Evolutionary conservation across 2,329 filamentous ascomycete species (phyloP).

Genomic region (Penicillium sp.): DNA sequence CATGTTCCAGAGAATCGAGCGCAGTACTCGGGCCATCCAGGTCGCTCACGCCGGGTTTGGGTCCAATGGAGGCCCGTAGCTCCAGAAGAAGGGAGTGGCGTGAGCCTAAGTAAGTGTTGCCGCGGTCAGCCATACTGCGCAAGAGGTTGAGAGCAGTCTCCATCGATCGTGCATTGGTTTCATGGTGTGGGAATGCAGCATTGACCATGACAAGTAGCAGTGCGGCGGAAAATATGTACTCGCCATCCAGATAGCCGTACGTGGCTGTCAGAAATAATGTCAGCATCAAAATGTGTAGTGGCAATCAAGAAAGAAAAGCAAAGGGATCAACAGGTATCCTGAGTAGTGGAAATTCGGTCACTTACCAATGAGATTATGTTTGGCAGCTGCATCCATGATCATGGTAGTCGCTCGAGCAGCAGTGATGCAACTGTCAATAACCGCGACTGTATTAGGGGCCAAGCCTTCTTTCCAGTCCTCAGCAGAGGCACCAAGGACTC

Average conservation of each 20-base stretch:
- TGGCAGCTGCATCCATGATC: conserved; percentile 55
- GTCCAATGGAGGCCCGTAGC: conserved; percentile 36
- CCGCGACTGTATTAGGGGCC: conserved; percentile 52
- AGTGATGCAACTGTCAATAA: conserved; percentile 59
- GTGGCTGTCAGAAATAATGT: conserved; percentile 44
- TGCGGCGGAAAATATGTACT: conserved; percentile 60
- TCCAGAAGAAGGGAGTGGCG: conserved; percentile 45
- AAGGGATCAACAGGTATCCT: not conserved
- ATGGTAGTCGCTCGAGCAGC: conserved; percentile 55
- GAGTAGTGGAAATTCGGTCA: not conserved
- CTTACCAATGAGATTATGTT: conserved; percentile 56
- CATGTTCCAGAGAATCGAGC: conserved; percentile 18
- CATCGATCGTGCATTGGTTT: conserved; percentile 51
- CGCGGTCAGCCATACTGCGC: conserved; percentile 56
- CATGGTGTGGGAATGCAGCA: conserved; percentile 55
- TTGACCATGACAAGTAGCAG: conserved; percentile 61
- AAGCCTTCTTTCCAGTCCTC: conserved; percentile 54
- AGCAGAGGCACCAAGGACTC: conserved; percentile 37
- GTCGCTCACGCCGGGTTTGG: conserved; percentile 15
- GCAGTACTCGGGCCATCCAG: conserved; percentile 3
- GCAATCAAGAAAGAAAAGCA: not conserved
- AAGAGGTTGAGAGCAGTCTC: conserved; percentile 53
- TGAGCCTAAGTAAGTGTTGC: conserved; percentile 55
- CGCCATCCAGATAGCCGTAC: conserved; percentile 62
- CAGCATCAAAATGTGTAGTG: not conserved